Base-by-base conservation (phyloP, 805 yeast genomes). In the Zygoascus flipseniorum region DNA sequence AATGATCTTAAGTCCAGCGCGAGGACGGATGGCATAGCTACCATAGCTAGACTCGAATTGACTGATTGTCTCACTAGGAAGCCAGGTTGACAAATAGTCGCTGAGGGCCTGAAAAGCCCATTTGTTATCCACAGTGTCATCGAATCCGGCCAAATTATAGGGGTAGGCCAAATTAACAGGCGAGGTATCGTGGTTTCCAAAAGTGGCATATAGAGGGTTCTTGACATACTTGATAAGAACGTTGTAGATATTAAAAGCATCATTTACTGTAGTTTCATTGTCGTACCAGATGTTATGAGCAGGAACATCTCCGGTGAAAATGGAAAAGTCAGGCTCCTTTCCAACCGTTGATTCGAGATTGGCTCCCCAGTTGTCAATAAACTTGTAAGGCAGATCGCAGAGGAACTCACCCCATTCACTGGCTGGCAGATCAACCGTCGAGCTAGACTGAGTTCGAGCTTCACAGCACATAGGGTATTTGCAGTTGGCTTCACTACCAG, bases 381-480 rank as follows among this genome's bases (percentile, higher is more conserved):
- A 16, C 26, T 19, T 20, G 31, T 18, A 20, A 20, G 47, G 47
- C 11, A 26, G 16, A 28, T 44, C 47, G 18, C 47, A 44, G 5
- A 26, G 47, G 31, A 18, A 44, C 14, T 31, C 20, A 9, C 47
- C 47, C 31, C 26, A 44, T 44, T n/a, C 31, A 14, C 47, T 26
- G 13, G 47, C 47, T 18, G 47, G 47, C 8, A 5, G 31, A 11
- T n/a, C 11, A n/a, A 44, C 31, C n/a, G 20, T 44, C 5, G n/a
- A 10, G 5, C 31, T 18, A 14, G 32, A 9, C 26, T 44, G 47
- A 20, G 51, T 48, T 20, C 43, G 39, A 13, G 32, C 51, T 41
- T 48, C 51, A 16, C 51, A 48, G 31, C 51, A 48, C 44, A 48
- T 37, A 20, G 51, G 51, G 44, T 31, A 48, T 18, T 32, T 31